Conservation (phyloP, 2,329 filamentous ascomycete genomes). For the Dactylella cylindrospora region DNA sequence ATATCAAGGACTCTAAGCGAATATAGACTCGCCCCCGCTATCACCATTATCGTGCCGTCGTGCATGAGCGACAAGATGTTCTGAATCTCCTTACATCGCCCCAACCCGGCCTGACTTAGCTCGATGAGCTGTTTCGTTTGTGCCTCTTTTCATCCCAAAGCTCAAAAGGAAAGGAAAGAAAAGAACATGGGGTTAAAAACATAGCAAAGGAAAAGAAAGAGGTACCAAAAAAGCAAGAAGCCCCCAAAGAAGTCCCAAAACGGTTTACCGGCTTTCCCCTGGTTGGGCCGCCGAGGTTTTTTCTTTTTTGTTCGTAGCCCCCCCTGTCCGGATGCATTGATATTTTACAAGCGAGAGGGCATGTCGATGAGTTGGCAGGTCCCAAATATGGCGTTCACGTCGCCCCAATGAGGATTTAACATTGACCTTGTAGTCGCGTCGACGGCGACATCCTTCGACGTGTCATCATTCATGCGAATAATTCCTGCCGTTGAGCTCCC, state of each 20-base stretch:
- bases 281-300: constrained; percentile 26
- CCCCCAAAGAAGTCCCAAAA: constrained; percentile 26
- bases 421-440: constrained; percentile 9
- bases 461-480: constrained; percentile 22
- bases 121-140: constrained; percentile 21
- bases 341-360: constrained; percentile 34
- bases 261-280: constrained; percentile 30
- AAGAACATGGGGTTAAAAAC: constrained; percentile 26
- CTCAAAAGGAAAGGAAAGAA: constrained; percentile 15
- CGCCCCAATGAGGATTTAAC: constrained; percentile 17
- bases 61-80: constrained; percentile 25
- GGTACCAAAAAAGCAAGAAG: constrained; percentile 27
- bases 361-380: constrained; percentile 44
- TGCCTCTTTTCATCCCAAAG: too few species aligned
- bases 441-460: constrained; percentile 35
- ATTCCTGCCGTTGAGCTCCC: too few species aligned
- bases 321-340: constrained; percentile 29
- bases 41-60: constrained; percentile 26
- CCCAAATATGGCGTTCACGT: too few species aligned
- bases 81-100: constrained; percentile 21
- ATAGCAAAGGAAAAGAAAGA: too few species aligned
- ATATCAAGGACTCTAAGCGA: constrained; percentile 30
- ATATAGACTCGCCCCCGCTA: constrained; percentile 35
- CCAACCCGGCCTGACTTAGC: constrained; percentile 13
- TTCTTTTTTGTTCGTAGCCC: constrained; percentile 24